Evolutionary conservation across 1,284 basidiomycete genomes (phyloP).

Genomic region (Malassezia caprae): DNA sequence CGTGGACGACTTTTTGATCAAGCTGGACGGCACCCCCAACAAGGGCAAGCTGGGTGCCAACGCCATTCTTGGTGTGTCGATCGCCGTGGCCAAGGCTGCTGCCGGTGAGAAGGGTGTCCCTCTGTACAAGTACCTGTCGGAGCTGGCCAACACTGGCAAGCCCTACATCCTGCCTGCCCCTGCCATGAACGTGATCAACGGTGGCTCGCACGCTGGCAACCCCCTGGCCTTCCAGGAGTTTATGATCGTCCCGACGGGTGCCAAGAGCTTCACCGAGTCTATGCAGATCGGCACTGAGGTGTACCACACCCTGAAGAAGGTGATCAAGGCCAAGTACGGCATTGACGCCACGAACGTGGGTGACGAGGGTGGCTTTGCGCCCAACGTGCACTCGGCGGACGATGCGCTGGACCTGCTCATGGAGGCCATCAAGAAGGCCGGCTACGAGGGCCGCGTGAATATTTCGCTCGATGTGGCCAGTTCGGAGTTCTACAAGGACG

Average conservation of each 20-base stretch:
- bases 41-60: conserved; percentile 99
- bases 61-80: conserved; percentile 96
- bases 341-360: conserved; percentile 97
- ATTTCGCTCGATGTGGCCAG: conserved; percentile 98
- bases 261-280: conserved; percentile 90
- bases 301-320: conserved; percentile 97
- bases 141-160: conserved; percentile 82
- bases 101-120: conserved; percentile 65
- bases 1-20: conserved; percentile 96
- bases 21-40: conserved; percentile 93
- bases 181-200: conserved; percentile 99
- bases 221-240: conserved; percentile 79
- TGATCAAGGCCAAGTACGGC: conserved; percentile 97
- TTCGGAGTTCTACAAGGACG: conserved; percentile 99
- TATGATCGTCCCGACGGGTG: conserved; percentile 98
- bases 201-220: conserved; percentile 98
- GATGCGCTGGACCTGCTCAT: conserved; percentile 92
- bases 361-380: conserved; percentile 99
- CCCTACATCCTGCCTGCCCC: conserved; percentile 63
- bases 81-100: conserved; percentile 85
- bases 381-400: conserved; percentile 91
- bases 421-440: conserved; percentile 93
- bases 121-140: conserved; percentile 91
- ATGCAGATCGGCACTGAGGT: conserved; percentile 98
- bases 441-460: conserved; percentile 96